phyloP scores from a whole-genome alignment of 148 eudicot species.

The Rhododendron williamsianum region DNA sequence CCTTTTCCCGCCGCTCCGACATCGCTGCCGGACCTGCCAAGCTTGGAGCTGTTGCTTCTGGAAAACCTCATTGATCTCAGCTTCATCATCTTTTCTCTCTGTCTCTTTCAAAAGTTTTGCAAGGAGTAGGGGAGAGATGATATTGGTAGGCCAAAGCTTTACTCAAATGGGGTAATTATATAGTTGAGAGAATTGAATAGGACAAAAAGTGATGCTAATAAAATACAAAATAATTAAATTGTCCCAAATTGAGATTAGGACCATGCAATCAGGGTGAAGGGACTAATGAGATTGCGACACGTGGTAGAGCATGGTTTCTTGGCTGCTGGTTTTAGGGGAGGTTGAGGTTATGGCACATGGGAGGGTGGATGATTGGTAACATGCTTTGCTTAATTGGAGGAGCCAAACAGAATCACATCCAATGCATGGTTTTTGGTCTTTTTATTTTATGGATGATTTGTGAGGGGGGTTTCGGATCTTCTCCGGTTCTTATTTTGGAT shows the following conservation, averaged over 20 bases:
- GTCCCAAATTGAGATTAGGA: neutral
- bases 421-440: too few species aligned
- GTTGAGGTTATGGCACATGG: constrained; percentile 35
- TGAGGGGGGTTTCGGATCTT: neutral
- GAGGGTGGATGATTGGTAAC: neutral
- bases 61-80: constrained; percentile 43
- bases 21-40: constrained; percentile 1
- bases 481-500: neutral
- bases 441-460: too few species aligned
- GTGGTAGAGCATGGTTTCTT: neutral
- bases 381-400: constrained; percentile 29
- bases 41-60: constrained; percentile 39
- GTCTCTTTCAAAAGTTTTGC: neutral
- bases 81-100: constrained; percentile 28
- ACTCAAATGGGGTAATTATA: constrained; percentile 13
- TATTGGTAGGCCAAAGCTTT: neutral
- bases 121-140: constrained; percentile 4
- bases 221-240: neutral
- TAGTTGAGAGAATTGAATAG: constrained; percentile 5
- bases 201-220: constrained; percentile 12
- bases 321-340: constrained; percentile 18
- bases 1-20: constrained; percentile 9
- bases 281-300: constrained; percentile 16
- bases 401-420: neutral
- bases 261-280: neutral